Evolutionary conservation across 805 yeast species (phyloP).

Genomic region (Candida fluviatilis): DNA sequence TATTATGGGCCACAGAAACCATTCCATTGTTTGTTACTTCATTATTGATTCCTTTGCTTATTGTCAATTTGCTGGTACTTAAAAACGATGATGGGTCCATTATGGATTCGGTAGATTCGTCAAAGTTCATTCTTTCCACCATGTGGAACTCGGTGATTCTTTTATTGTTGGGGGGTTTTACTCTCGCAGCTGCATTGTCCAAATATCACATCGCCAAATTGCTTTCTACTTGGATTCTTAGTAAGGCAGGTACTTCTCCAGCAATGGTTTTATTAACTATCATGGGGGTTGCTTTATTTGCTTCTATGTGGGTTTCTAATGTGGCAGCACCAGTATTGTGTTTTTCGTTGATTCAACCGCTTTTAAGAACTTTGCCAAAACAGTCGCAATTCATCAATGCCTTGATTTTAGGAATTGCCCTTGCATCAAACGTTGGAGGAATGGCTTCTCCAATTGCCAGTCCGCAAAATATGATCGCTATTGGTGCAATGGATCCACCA

Average conservation of each 20-base stretch:
- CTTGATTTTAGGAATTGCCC: slow-evolving; percentile 44
- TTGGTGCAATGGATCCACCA: slow-evolving; percentile 47
- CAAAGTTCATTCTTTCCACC: slow-evolving; percentile 41
- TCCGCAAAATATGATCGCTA: slow-evolving; percentile 53
- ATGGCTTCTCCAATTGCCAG: slow-evolving; percentile 55
- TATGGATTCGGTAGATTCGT: slow-evolving; percentile 40
- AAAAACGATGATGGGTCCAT: slow-evolving; percentile 48
- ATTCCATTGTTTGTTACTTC: slow-evolving; percentile 91
- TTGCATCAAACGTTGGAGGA: slow-evolving; percentile 51
- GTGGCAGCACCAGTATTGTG: slow-evolving; percentile 56
- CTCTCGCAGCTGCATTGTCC: slow-evolving; percentile 53
- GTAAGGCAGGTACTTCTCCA: slow-evolving; percentile 50
- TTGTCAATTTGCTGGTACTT: slow-evolving; percentile 68
- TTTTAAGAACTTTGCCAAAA: slow-evolving; percentile 41
- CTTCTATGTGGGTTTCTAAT: slow-evolving; percentile 56
- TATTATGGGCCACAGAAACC: slow-evolving; percentile 95
- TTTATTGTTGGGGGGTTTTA: slow-evolving; percentile 50
- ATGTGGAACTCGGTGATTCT: slow-evolving; percentile 56
- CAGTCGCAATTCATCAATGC: slow-evolving; percentile 39
- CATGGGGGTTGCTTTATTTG: slow-evolving; percentile 48
- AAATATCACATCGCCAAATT: slow-evolving; percentile 50
- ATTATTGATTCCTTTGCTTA: slow-evolving; percentile 72
- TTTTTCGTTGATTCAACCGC: slow-evolving; percentile 47
- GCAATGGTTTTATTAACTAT: slow-evolving; percentile 43
- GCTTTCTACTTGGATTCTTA: slow-evolving; percentile 45